phyloP scores from a whole-genome alignment of 441 rosid genomes.

The Corymbia calophylla region DNA sequence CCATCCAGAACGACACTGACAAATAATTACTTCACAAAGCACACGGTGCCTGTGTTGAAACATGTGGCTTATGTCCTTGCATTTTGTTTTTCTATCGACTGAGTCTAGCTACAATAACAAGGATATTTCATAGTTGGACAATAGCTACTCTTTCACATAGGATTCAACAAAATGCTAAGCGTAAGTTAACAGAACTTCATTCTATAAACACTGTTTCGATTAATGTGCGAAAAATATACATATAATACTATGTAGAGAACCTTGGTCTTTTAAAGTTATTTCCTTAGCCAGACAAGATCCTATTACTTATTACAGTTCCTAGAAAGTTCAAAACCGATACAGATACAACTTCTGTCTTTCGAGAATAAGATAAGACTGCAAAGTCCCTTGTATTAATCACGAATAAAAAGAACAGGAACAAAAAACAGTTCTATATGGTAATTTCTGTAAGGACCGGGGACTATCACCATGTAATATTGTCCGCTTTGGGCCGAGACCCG shows the following conservation, averaged over 20 bases:
- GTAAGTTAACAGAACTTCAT: too few species aligned
- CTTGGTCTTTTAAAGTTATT: background rate
- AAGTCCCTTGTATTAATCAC: background rate
- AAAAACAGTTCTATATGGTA: background rate
- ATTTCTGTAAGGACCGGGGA: background rate
- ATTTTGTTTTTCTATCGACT: background rate
- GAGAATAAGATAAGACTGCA: background rate
- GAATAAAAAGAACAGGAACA: background rate
- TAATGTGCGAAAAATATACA: background rate
- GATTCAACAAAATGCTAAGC: too few species aligned
- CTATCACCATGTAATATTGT: too few species aligned
- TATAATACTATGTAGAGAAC: background rate
- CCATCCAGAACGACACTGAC: background rate
- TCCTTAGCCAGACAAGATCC: background rate
- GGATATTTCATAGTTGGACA: background rate
- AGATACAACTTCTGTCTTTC: background rate
- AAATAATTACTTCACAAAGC: background rate
- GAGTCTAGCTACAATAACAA: background rate
- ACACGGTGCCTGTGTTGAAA: background rate
- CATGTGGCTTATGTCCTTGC: background rate
- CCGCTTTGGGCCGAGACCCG: too few species aligned
- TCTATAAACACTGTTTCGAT: too few species aligned
- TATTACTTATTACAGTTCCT: background rate
- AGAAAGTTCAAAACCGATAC: background rate
- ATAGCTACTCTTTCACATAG: background rate